These are phyloP conservation scores for Aureobasidium leucospermi DNA, from an alignment of 2,329 filamentous ascomycete genomes.

Conservation along the genomic window DNA sequence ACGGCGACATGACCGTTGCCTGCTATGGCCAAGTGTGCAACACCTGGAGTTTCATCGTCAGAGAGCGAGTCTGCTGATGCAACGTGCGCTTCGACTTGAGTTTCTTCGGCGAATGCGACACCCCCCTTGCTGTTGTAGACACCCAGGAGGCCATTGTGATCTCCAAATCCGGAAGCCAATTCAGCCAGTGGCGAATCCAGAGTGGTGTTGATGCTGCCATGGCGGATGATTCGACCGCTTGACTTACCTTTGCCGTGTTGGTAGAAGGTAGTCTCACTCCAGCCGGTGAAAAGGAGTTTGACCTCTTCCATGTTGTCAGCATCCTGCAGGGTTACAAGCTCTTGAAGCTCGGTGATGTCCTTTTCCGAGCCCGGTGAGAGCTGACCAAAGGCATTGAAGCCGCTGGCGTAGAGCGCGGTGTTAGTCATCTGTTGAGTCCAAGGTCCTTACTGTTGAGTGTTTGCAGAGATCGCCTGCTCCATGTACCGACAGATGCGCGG, in stretches of 20 bases:
- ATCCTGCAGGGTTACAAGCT: neutral
- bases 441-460: neutral
- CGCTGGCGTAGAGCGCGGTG: neutral
- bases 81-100: neutral
- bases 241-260: constrained; percentile 12
- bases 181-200: constrained; percentile 15
- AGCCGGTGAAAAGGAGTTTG: constrained; percentile 25
- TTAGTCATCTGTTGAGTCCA: neutral
- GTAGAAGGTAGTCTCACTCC: constrained; percentile 25
- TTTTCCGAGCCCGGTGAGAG: neutral
- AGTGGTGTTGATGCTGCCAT: constrained; percentile 1
- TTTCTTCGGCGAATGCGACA: constrained; percentile 18
- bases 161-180: constrained; percentile 19
- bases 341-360: neutral
- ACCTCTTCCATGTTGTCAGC: neutral
- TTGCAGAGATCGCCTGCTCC: neutral
- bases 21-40: constrained; percentile 23
- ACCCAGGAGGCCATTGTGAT: constrained; percentile 26
- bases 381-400: constrained; percentile 13
- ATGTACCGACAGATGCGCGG: too few relatives aligned
- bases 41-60: constrained; percentile 16
- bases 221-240: constrained; percentile 15
- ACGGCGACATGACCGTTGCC: constrained; percentile 24
- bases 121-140: constrained; percentile 22
- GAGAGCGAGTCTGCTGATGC: neutral